Evolutionary conservation across 176 grass and related monocot species (phyloP).

Genomic region (Secale cereale): DNA sequence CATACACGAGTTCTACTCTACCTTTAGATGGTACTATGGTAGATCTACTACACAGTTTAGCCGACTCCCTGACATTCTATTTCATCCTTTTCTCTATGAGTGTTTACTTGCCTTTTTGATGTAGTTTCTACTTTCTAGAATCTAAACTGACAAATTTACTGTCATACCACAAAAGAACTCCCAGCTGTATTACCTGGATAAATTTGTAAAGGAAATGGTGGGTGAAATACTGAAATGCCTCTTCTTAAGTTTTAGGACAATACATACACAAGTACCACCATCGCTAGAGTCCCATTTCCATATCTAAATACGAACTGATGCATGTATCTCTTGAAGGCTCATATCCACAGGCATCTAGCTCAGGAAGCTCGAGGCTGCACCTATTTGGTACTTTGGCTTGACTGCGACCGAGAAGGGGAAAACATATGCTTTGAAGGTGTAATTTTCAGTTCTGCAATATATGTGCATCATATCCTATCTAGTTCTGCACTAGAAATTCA

Average conservation of each 20-base stretch:
- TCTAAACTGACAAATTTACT: neutral
- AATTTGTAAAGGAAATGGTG: neutral
- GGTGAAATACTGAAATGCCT: slow-evolving; percentile 5
- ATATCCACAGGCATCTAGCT: slow-evolving; percentile 89
- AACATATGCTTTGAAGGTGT: slow-evolving; percentile 99
- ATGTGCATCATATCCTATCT: neutral
- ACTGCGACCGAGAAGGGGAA: slow-evolving; percentile 98
- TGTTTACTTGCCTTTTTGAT: neutral
- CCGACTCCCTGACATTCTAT: neutral
- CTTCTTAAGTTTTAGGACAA: neutral
- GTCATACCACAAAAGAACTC: neutral
- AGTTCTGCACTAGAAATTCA: neutral
- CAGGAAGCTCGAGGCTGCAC: slow-evolving; percentile 83
- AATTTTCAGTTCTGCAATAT: neutral
- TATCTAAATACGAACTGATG: slow-evolving; percentile 23
- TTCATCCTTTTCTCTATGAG: neutral
- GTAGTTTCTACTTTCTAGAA: neutral
- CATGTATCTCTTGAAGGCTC: slow-evolving; percentile 53
- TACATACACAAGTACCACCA: neutral
- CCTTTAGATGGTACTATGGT: neutral
- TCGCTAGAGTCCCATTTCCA: neutral
- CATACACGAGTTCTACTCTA: slow-evolving; percentile 2
- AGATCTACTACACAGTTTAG: neutral
- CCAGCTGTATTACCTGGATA: neutral
- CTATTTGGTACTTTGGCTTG: slow-evolving; percentile 91